Conservation (phyloP, 208 protist genomes). For the Crithidia fasciculata region DNA sequence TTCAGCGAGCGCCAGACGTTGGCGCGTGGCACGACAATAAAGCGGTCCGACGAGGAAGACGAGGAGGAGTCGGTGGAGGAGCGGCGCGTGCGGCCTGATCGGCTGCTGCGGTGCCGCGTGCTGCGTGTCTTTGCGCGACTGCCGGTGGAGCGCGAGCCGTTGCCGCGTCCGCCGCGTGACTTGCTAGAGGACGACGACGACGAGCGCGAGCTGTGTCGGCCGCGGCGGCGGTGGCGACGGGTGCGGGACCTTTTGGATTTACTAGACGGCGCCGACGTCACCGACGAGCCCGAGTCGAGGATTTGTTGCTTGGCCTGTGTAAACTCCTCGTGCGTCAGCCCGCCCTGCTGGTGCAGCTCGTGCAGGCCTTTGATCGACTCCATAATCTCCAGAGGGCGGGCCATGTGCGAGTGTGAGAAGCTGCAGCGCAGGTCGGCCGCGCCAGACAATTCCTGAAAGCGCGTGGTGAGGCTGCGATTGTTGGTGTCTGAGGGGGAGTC, state of each 20-base stretch:
- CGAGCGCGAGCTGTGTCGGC: not conserved
- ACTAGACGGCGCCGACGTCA: conserved; percentile 9
- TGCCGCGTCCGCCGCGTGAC: not conserved
- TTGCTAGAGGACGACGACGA: not conserved
- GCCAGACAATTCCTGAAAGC: conserved; percentile 9
- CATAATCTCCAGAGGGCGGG: conserved; percentile 55
- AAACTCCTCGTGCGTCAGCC: conserved; percentile 78
- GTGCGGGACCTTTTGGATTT: conserved; percentile 13
- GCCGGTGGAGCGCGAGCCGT: not conserved
- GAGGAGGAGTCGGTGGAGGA: conserved; percentile 21
- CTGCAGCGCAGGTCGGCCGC: conserved; percentile 7
- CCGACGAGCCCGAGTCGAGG: conserved; percentile 39
- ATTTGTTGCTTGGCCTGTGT: conserved; percentile 78
- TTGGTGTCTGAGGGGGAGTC: not conserved
- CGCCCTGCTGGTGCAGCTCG: conserved; percentile 66
- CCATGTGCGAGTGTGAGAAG: conserved; percentile 17
- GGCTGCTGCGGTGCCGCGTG: conserved; percentile 17
- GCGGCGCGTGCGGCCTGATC: conserved; percentile 1
- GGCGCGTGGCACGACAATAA: conserved; percentile 72
- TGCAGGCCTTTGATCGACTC: conserved; percentile 74
- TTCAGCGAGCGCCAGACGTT: conserved; percentile 74
- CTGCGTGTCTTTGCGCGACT: conserved; percentile 13
- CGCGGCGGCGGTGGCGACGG: conserved; percentile 15
- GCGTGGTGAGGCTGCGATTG: not conserved
- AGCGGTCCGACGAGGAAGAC: conserved; percentile 48